Evolutionary conservation across 2,329 filamentous ascomycete species (phyloP), one percentile per base, ranked within the genome.

Genomic region (Aspergillus sp.): DNA sequence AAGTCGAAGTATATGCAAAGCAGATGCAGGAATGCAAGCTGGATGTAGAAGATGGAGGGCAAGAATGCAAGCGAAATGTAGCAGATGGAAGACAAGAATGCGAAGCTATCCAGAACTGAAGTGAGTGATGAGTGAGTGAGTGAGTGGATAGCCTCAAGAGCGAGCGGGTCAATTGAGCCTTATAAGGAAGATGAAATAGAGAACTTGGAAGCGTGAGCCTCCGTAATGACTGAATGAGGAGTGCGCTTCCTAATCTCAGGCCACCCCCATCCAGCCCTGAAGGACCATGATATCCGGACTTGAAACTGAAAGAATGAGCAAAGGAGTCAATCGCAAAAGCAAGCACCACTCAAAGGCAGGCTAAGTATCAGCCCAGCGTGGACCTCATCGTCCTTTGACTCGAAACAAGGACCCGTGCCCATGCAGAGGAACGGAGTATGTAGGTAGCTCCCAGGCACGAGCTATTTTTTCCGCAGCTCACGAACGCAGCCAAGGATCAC

Each of bases 221-320:
- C 7, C 11, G 46, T 23, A 13, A 13, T 23, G 9, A 48, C 1
- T 28, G n/a, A 48, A 25, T 19, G 19, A 19, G n/a, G n/a, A 22
- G 25, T 28, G 25, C 4, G 45, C 45, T 9, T 47, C n/a, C 23
- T 25, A 31, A 31, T 41, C 47, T 58, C 25, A 58, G 55, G 55
- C 55, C 34, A 43, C 49, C 55, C 23, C 25, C 19, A 31, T 52
- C 48, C 55, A 58, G 48, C 55, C 48, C 30, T 53, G 11, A n/a
- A 48, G 53, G 19, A 31, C 53, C 30, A 43, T 38, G 28, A 23
- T 38, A 22, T 48, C 28, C 34, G 34, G 15, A 15, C 11, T 41
- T 41, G 34, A 41, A 41, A 41, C 15, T 9, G 45, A 19, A 47
- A 25, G n/a, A 47, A 38, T 4, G 25, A 8, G 22, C 30, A 52